Evolutionary conservation across 257 asterid species (phyloP).

Genomic region (Mitragyna speciosa): DNA sequence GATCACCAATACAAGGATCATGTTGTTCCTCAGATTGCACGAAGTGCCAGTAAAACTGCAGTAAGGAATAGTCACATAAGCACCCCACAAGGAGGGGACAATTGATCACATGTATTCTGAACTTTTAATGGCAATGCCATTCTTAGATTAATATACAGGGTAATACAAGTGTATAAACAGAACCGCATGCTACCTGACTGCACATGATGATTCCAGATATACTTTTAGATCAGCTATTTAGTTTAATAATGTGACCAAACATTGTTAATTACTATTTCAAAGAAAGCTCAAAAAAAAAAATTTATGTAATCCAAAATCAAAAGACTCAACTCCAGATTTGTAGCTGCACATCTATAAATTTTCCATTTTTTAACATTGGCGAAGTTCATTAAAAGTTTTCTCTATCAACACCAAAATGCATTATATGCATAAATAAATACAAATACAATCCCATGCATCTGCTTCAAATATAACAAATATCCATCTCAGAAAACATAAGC

Average conservation of each 20-base stretch:
- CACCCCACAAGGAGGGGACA: background rate
- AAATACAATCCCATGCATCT: background rate
- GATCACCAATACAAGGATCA: constrained; percentile 14
- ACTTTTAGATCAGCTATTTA: background rate
- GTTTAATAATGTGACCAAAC: background rate
- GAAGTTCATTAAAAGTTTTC: background rate
- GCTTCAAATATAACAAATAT: background rate
- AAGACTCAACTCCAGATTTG: background rate
- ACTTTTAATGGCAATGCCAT: background rate
- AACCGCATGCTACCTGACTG: background rate
- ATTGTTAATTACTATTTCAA: background rate
- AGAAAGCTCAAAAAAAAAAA: background rate
- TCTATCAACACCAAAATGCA: background rate
- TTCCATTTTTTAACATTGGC: no score
- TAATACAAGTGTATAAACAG: background rate
- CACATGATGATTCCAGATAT: background rate
- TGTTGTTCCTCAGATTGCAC: constrained; percentile 21
- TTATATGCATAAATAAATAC: background rate
- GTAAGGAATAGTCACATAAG: constrained; percentile 15
- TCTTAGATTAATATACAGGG: background rate
- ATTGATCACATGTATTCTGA: background rate
- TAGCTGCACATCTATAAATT: background rate
- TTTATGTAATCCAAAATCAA: background rate
- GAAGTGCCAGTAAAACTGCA: constrained; percentile 64
- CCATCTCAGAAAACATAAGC: background rate